Percentiles rank a stretch among this genome's conserved stretches.
Evolutionary conservation across 257 asterid genomes (phyloP).

Genomic region (Solanum pennellii): DNA sequence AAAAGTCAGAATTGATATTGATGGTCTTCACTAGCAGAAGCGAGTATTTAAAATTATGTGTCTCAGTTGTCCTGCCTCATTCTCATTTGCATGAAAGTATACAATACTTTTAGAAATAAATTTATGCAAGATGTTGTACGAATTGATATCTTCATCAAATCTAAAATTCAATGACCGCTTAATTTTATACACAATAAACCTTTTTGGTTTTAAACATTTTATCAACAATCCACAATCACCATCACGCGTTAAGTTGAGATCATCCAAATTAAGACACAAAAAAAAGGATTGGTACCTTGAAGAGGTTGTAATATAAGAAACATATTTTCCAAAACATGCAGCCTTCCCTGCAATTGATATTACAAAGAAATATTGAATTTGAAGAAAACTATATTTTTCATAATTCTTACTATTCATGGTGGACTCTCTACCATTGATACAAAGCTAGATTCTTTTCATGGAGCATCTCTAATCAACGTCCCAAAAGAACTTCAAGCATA

Average conservation of each 20-base stretch:
- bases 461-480: not conserved
- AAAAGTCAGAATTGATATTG: not conserved
- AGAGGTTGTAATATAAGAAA: not conserved
- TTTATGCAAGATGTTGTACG: no score
- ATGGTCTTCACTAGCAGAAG: not conserved
- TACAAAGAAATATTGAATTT: conserved; percentile 18
- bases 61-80: not conserved
- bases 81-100: not conserved
- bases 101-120: no score
- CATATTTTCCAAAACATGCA: no score
- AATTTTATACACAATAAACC: not conserved
- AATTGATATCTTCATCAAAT: no score
- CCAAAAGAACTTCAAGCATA: no score
- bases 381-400: conserved; percentile 42
- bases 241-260: conserved; percentile 58
- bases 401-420: conserved; percentile 57
- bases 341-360: conserved; percentile 9
- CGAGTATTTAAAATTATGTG: not conserved
- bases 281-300: conserved; percentile 30
- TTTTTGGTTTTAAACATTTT: no score
- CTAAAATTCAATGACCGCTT: not conserved
- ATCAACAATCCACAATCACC: conserved; percentile 7
- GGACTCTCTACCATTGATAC: conserved; percentile 35
- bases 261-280: conserved; percentile 39
- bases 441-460: conserved; percentile 58